A percentile compares a stretch with the other conserved stretches of the same genome.
phyloP scores from a whole-genome alignment of 768 basidiomycete genomes.

The Boletus rubroflammeus region DNA sequence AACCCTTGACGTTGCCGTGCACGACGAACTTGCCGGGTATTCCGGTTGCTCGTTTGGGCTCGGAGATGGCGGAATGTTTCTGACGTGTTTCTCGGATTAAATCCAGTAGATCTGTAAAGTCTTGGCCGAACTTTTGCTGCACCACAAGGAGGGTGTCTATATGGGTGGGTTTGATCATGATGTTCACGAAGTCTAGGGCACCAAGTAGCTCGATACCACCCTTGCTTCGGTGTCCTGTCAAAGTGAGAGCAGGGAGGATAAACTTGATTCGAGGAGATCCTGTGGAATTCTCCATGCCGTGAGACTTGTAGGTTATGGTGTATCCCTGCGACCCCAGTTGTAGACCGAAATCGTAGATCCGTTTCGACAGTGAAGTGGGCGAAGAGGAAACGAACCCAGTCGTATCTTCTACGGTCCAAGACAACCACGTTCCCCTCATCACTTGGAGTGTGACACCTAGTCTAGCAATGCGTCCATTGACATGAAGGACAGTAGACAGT shows the following conservation, averaged over 20 bases:
- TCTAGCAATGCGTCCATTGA: conserved; percentile 50
- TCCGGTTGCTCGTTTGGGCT: conserved; percentile 10
- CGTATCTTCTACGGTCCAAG: conserved; percentile 60
- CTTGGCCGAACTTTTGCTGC: conserved; percentile 86
- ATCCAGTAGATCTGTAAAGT: conserved; percentile 76
- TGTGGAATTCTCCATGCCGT: conserved; percentile 29
- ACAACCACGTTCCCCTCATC: conserved; percentile 86
- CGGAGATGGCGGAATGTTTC: conserved; percentile 17
- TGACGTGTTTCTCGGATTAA: conserved; percentile 60
- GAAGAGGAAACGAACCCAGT: conserved; percentile 46
- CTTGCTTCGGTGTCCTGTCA: conserved; percentile 56
- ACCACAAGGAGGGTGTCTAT: conserved; percentile 82
- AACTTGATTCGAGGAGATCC: conserved; percentile 55
- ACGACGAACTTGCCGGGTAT: conserved; percentile 39
- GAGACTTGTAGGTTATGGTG: conserved; percentile 51
- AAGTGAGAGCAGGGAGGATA: conserved; percentile 59
- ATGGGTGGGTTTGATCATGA: conserved; percentile 76
- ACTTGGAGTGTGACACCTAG: conserved; percentile 68
- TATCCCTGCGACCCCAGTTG: conserved; percentile 61
- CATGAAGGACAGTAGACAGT: conserved; percentile 34
- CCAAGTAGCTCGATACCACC: conserved; percentile 49
- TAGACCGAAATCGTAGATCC: conserved; percentile 53
- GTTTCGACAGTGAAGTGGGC: conserved; percentile 29
- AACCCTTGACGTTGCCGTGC: conserved; percentile 70
- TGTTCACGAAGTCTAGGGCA: conserved; percentile 63